Base-by-base conservation (phyloP, 306 rosid genomes). In the Dicorynia guianensis region DNA sequence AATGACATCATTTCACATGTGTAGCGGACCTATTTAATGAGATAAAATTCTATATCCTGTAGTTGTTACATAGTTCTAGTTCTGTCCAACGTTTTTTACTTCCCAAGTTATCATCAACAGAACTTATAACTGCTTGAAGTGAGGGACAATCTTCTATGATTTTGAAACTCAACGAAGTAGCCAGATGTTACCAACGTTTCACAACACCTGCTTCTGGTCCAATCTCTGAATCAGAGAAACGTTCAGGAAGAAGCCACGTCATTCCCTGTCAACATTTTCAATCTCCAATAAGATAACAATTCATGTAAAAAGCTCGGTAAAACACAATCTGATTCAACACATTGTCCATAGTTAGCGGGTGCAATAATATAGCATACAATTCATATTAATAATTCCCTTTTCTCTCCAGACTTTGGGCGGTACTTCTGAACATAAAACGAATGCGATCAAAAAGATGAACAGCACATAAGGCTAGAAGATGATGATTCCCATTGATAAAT, bases 181-280 rank as follows among this genome's bases (percentile, higher is more conserved):
- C 85, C 85, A 86, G 86, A 87, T 75, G 92, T 86, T 87, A 90
- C 87, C 93, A 92, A 89, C 92, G 78, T 56, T 92, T 89, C 97
- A 92, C 91, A 86, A 95, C 86, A 95, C 99, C 97, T 95, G 99
- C 97, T 95, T 95, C 99, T 79, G 99, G 99, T 76, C 90, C 99
- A 81, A 95, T 95, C 82, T 95, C 99, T 77, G 99, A 92, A 54
- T 87, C 88, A 18, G 99, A 95, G 82, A 95, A 95, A 18, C 97
- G 87, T 80, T 95, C 99, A 0, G 97, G 98, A 79, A 95, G 90
- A 90, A 95, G 90, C 97, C 97, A 95, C 14, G 99, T 92, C 86
- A 92, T 62, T 63, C 99, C 97, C 99, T 92, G 97, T 52, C 73
- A 50, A 81, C 59, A 81, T 65, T 79, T 44, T 81, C 70, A 75